Evolutionary conservation across 2,329 filamentous ascomycete genomes (phyloP).

Genomic region (Myriangium duriaei): DNA sequence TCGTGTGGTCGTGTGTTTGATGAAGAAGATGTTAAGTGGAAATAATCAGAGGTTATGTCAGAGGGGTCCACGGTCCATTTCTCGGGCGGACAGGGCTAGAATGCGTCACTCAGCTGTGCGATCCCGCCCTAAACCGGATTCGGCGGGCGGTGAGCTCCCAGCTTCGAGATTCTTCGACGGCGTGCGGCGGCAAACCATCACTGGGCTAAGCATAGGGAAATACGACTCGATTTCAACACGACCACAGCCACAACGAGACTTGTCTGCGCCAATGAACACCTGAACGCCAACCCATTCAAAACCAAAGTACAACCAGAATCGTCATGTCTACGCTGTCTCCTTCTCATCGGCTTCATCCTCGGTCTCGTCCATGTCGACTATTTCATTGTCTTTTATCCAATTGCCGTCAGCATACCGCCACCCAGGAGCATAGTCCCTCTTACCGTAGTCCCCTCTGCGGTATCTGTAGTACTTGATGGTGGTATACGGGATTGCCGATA

Average conservation of each 20-base stretch:
- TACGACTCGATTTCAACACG: too few species aligned
- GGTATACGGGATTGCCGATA: constrained; percentile 2
- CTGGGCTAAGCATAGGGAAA: too few species aligned
- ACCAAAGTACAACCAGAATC: too few species aligned
- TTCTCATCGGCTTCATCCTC: neutral
- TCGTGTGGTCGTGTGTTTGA: neutral
- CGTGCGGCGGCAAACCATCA: too few species aligned
- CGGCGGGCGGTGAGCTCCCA: constrained; percentile 4
- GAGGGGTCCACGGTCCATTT: too few species aligned
- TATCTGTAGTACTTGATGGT: constrained; percentile 1
- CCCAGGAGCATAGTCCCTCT: constrained; percentile 1
- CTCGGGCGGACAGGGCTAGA: too few species aligned
- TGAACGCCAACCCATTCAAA: too few species aligned
- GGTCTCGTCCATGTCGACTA: neutral
- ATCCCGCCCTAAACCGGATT: constrained; percentile 2
- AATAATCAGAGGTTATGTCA: too few species aligned
- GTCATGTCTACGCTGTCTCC: too few species aligned
- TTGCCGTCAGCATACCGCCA: constrained; percentile 4
- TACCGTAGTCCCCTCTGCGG: constrained; percentile 3
- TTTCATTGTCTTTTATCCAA: neutral
- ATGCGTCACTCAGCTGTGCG: constrained; percentile 8
- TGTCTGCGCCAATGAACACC: too few species aligned
- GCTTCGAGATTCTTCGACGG: constrained; percentile 6
- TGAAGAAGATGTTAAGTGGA: neutral
- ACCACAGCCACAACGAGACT: too few species aligned